Evolutionary conservation across 352 stramenopile genomes (phyloP), one percentile per base, ranked within the genome.

Genomic region (Halophytophthora polymorphica): DNA sequence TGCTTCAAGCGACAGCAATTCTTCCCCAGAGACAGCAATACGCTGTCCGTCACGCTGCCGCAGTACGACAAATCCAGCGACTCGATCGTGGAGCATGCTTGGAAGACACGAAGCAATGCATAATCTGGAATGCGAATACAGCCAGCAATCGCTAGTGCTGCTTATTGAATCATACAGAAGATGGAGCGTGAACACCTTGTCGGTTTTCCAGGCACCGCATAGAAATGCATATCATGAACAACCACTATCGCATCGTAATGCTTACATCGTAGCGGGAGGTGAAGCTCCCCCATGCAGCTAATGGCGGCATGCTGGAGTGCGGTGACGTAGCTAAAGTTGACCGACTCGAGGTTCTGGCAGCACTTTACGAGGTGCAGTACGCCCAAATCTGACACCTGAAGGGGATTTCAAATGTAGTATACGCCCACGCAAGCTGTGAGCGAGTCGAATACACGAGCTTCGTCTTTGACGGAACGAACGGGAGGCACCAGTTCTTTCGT

Each of bases 31-130:
- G 77, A 60, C 15, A 84, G 71, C 28, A 97, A 66, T 15, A 93
- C 71, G 15, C 80, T 62, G 58, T 98, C 93, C 0, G 83, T 95
- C 6, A 95, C 73, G 19, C 49, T 64, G 0, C 61, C 52, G 50
- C 86, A 97, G 46, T 80, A 90, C 1, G 85, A 96, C 22, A 95
- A 51, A 35, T 95, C 83, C 7, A 97, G 64, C 6, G 38, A 48
- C 55, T 86, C 72, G 6, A 97, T 65, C 22, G 53, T 64, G 12
- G 63, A 69, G 22, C 88, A 96, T 6, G 69, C 74, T 14, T 83
- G 64, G 19, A 96, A 85, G 38, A 96, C 72, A 8, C 83, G 90
- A 51, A 87, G 61, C 17, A 97, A 70, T 4, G 86, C 83, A 64
- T 79, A 96, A 2, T 86, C 74, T 6, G 64, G 81, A 12, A 95